A percentile compares a stretch with the other conserved stretches of the same genome.
Evolutionary conservation across 768 basidiomycete species (phyloP).

Genomic region (Suillus brevipes): DNA sequence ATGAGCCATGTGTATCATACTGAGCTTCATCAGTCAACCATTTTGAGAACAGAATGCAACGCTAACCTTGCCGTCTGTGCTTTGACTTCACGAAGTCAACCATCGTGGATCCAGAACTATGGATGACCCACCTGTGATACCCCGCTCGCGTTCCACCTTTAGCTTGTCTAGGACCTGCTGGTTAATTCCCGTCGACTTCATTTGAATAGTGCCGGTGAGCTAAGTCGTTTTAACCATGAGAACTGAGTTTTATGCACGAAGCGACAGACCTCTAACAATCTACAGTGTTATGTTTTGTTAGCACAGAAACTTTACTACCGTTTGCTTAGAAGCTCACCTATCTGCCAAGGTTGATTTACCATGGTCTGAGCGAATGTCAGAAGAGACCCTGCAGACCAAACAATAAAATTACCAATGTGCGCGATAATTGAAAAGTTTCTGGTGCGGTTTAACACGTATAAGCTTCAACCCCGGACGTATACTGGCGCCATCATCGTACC

Average conservation of each 20-base stretch:
- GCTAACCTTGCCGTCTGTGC: conserved; percentile 87
- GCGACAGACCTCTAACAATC: conserved; percentile 66
- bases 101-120: background rate
- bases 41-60: background rate
- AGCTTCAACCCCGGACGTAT: background rate
- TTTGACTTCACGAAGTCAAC: conserved; percentile 59
- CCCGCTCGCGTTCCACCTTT: conserved; percentile 95
- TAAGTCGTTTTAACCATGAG: conserved; percentile 34
- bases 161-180: conserved; percentile 90
- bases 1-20: conserved; percentile 73
- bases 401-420: conserved; percentile 68
- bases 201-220: conserved; percentile 86
- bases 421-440: conserved; percentile 97
- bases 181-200: conserved; percentile 63
- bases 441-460: background rate
- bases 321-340: conserved; percentile 45
- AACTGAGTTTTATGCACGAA: background rate
- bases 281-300: conserved; percentile 29
- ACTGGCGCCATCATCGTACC: conserved; percentile 41
- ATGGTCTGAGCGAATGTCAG: conserved; percentile 59
- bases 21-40: conserved; percentile 28
- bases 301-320: background rate
- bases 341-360: conserved; percentile 96
- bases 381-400: background rate
- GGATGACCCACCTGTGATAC: conserved; percentile 76